A percentile compares a stretch with the other conserved stretches of the same genome.
Evolutionary conservation across 2,329 filamentous ascomycete genomes (phyloP).

Genomic region (Fusarium clavum): DNA sequence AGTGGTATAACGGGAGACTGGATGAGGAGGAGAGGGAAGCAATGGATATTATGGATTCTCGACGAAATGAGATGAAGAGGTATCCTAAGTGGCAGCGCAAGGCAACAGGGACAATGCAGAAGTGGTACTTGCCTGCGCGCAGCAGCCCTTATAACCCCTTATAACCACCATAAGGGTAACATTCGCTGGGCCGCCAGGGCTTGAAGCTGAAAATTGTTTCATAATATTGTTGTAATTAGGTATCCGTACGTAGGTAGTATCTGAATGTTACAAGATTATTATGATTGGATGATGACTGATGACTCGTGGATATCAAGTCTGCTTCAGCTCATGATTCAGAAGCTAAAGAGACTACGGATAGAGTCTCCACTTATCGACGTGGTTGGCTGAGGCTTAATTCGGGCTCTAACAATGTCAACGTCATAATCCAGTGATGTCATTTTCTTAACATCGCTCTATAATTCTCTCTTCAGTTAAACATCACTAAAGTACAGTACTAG

Average conservation of each 20-base stretch:
- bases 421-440: slow-evolving; percentile 30
- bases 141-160: not conserved
- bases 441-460: not conserved
- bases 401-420: slow-evolving; percentile 1
- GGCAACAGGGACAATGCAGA: not conserved
- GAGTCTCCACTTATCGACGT: slow-evolving; percentile 24
- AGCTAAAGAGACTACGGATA: not conserved
- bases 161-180: not conserved
- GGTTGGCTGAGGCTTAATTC: slow-evolving; percentile 25
- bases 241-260: not conserved
- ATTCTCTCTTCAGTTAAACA: not conserved
- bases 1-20: not conserved
- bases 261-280: slow-evolving; percentile 3
- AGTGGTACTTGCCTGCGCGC: not conserved
- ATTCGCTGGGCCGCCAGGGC: not conserved
- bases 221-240: not conserved
- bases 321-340: slow-evolving; percentile 17
- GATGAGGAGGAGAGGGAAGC: not conserved
- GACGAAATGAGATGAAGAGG: not conserved
- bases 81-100: not conserved
- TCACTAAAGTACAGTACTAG: not conserved
- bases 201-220: not conserved
- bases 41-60: not conserved
- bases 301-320: not conserved
- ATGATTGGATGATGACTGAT: slow-evolving; percentile 21